These are phyloP conservation scores for thale cress (Arabidopsis thaliana) DNA, from an alignment of 345 rosid genomes.

Conservation along the genomic window TAIR10.1 NC_003071.7:9241001-9241500, in stretches of 20 bases:
- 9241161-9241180: slow-evolving; percentile 73
- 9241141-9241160: slow-evolving; percentile 24
- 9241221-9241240: slow-evolving; percentile 78
- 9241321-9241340: slow-evolving; percentile 84
- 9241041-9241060: slow-evolving; percentile 71
- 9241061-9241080: slow-evolving; percentile 68
- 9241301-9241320: slow-evolving; percentile 56
- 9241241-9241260: slow-evolving; percentile 46
- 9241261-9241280: slow-evolving; percentile 10
- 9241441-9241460: slow-evolving; percentile 18
- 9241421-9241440: slow-evolving; percentile 10
- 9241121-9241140: slow-evolving; percentile 8
- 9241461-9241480: slow-evolving; percentile 3
- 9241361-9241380: slow-evolving; percentile 87
- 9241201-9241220: slow-evolving; percentile 87
- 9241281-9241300: slow-evolving; percentile 6
- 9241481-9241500: slow-evolving; percentile 55
- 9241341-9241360: slow-evolving; percentile 75
- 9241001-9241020: slow-evolving; percentile 65
- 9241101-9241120: neutral
- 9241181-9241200: slow-evolving; percentile 94
- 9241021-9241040: slow-evolving; percentile 90
- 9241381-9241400: slow-evolving; percentile 73
- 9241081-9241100: neutral
- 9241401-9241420: slow-evolving; percentile 46